Evolutionary conservation across 2,329 filamentous ascomycete species (phyloP).

Genomic region (Aspergillus ochraceus): DNA sequence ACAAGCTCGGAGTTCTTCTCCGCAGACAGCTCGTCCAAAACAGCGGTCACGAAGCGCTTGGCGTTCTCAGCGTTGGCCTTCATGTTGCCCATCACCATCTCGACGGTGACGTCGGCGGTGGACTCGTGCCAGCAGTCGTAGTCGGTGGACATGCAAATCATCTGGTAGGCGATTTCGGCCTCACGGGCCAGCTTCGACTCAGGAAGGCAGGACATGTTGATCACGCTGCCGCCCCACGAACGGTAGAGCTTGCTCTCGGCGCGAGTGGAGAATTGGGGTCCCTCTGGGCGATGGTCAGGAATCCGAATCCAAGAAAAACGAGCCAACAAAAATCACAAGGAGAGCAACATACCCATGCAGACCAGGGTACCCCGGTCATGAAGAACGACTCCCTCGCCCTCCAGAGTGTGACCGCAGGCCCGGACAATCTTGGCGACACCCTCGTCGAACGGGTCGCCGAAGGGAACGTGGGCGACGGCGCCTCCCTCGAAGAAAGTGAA

Average conservation of each 20-base stretch:
- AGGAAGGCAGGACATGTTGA: constrained; percentile 96
- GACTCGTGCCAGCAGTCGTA: constrained; percentile 96
- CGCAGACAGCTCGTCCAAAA: constrained; percentile 80
- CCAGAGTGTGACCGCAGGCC: constrained; percentile 71
- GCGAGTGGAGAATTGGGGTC: constrained; percentile 95
- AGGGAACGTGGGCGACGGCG: constrained; percentile 89
- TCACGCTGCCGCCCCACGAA: constrained; percentile 86
- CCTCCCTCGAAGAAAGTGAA: constrained; percentile 88
- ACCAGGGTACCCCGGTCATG: constrained; percentile 83
- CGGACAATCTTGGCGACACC: constrained; percentile 74
- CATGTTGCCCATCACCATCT: constrained; percentile 98
- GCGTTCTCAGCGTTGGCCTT: constrained; percentile 88
- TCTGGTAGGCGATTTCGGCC: constrained; percentile 94
- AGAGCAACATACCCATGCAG: constrained; percentile 73
- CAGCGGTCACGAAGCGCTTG: constrained; percentile 76
- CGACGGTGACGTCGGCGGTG: constrained; percentile 80
- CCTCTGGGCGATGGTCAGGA: constrained; percentile 59
- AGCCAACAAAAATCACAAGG: not conserved
- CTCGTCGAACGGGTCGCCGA: constrained; percentile 91
- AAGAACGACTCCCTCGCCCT: constrained; percentile 79
- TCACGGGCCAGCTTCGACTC: constrained; percentile 96
- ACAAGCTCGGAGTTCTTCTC: constrained; percentile 75
- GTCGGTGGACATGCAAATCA: constrained; percentile 99
- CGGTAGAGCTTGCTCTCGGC: constrained; percentile 96
- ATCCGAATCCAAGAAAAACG: not conserved